Conservation (phyloP, 2,329 filamentous ascomycete species). For the Lojkania enalia region DNA sequence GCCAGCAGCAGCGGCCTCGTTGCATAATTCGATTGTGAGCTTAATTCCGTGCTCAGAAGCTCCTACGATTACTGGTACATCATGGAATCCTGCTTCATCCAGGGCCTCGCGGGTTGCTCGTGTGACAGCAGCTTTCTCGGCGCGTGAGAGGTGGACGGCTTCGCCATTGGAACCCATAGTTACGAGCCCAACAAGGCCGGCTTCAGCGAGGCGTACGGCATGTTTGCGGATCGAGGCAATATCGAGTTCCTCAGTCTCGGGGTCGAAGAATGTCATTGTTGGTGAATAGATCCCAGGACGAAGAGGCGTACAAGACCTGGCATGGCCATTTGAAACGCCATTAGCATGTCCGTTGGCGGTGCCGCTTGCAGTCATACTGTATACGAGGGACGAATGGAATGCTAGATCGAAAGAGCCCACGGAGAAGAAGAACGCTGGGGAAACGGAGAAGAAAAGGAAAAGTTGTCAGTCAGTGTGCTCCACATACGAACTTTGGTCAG, state of each 20-base stretch:
- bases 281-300: constrained; percentile 85
- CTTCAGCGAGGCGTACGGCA: constrained; percentile 74
- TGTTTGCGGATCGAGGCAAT: constrained; percentile 78
- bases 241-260: constrained; percentile 82
- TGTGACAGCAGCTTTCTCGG: constrained; percentile 76
- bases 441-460: constrained; percentile 20
- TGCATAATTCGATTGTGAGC: constrained; percentile 75
- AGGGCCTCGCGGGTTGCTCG: constrained; percentile 78
- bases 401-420: constrained; percentile 1
- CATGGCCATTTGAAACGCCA: constrained; percentile 39
- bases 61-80: constrained; percentile 80
- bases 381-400: constrained; percentile 2
- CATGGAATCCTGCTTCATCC: constrained; percentile 74
- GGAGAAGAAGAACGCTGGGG: constrained; percentile 9
- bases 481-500: constrained; percentile 35
- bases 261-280: constrained; percentile 88
- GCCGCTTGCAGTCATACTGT: constrained; percentile 23
- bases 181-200: constrained; percentile 79
- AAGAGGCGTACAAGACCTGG: constrained; percentile 58
- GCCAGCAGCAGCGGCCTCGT: constrained; percentile 67
- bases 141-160: constrained; percentile 78
- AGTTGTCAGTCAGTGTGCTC: constrained; percentile 18
- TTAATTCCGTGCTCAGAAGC: constrained; percentile 80
- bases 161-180: constrained; percentile 92
- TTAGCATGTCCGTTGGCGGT: constrained; percentile 36